These are phyloP conservation scores for Trypanosoma lewisi DNA, from an alignment of 208 protist species.

Conservation along the genomic window DNA sequence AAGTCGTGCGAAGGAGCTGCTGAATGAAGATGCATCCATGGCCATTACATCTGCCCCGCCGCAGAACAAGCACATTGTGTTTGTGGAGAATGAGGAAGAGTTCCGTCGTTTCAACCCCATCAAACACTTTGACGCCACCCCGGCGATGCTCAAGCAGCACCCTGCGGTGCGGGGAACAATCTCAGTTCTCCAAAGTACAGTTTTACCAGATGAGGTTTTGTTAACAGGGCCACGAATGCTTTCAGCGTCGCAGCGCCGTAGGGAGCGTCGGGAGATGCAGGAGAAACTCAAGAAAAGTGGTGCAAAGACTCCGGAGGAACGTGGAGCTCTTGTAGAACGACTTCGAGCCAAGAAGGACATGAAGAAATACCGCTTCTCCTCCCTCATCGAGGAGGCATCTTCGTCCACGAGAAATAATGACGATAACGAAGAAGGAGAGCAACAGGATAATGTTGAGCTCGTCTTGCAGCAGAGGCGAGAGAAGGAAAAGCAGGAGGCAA, in stretches of 20 bases:
- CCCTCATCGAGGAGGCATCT: slow-evolving; percentile 30
- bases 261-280: slow-evolving; percentile 72
- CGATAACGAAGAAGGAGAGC: slow-evolving; percentile 27
- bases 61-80: slow-evolving; percentile 83
- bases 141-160: slow-evolving; percentile 84
- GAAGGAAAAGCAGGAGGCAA: slow-evolving; percentile 40
- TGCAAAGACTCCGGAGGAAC: slow-evolving; percentile 28
- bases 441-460: slow-evolving; percentile 48
- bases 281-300: slow-evolving; percentile 45
- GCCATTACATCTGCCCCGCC: slow-evolving; percentile 66
- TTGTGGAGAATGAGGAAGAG: slow-evolving; percentile 79
- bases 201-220: slow-evolving; percentile 81
- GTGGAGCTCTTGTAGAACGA: slow-evolving; percentile 38
- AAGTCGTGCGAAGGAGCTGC: slow-evolving; percentile 62
- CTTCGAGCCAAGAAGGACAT: slow-evolving; percentile 54
- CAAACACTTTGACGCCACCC: slow-evolving; percentile 79
- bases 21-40: slow-evolving; percentile 66
- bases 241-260: slow-evolving; percentile 64
- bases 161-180: slow-evolving; percentile 72
- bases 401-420: slow-evolving; percentile 27
- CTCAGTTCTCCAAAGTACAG: slow-evolving; percentile 70
- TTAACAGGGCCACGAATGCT: slow-evolving; percentile 62
- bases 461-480: slow-evolving; percentile 40
- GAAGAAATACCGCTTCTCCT: slow-evolving; percentile 64
- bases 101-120: slow-evolving; percentile 73